Conservation (phyloP, 2,329 filamentous ascomycete genomes). For the Ophiostoma triangulosporum region DNA sequence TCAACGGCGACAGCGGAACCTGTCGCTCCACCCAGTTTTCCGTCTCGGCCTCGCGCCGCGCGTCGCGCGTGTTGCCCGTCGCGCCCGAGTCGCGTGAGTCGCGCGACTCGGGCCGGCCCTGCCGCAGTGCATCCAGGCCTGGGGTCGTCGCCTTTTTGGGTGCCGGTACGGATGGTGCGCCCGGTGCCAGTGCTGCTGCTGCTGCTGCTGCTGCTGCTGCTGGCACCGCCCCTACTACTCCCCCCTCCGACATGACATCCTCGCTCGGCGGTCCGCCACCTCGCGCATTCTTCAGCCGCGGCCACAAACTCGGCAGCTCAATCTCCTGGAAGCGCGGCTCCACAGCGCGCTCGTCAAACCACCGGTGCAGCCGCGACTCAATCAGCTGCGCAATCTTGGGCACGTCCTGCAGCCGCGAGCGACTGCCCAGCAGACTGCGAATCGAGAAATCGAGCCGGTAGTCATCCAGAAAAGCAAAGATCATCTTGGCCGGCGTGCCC, state of each 20-base stretch:
- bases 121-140: constrained; percentile 3
- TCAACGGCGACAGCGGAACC: constrained; percentile 13
- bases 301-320: constrained; percentile 70
- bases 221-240: background rate
- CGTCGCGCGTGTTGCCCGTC: constrained; percentile 20
- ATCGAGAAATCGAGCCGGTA: constrained; percentile 76
- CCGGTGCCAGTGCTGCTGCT: background rate
- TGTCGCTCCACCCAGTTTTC: constrained; percentile 15
- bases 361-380: constrained; percentile 65
- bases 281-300: constrained; percentile 68
- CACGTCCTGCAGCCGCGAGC: constrained; percentile 71
- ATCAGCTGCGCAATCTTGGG: constrained; percentile 80
- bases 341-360: constrained; percentile 79
- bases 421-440: constrained; percentile 62
- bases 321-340: constrained; percentile 82
- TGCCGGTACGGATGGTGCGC: background rate
- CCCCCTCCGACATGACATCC: constrained; percentile 6
- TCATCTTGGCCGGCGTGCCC: constrained; percentile 71
- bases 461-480: constrained; percentile 86
- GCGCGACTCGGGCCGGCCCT: constrained; percentile 15
- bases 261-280: constrained; percentile 25
- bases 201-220: background rate
- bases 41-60: constrained; percentile 16
- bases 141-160: background rate
- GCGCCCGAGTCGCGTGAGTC: constrained; percentile 22